Base-by-base conservation (phyloP, 2,329 filamentous ascomycete species). In the Trichoderma citrinoviride region DNA sequence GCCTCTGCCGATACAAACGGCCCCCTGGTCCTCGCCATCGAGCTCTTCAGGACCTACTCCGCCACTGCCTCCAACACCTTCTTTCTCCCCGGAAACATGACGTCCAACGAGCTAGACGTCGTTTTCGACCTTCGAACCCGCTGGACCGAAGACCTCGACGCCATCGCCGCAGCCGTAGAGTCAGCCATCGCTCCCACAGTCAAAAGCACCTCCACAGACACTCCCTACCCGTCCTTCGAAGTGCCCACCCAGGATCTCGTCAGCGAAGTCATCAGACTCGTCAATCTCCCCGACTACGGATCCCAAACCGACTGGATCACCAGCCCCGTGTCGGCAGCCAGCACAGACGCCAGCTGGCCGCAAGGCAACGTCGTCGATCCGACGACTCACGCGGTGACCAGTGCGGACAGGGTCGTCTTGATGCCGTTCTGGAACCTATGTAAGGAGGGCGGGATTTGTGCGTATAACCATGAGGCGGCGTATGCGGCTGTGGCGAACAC, bases 121-220 rank as follows among this genome's bases (percentile, higher is more conserved):
- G 65, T 63, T 14, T 44, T 65, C 23, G 63, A 67, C 46, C 43
- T 67, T 57, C 66, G 66, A 25, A 65, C 37, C 8, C 66, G 66
- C 21, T 67, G 60, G 29, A 58, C 57, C 12, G 5, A 19, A 5
- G 66, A 67, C 41, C 25, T 67, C 29, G 57, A 64, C 10, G 57
- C 44, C 8, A 19, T 67, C 40, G 47, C 58, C n/a, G 46, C 57
- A 44, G 63, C 65, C 58, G 40, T 65, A n/a, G n/a, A n/a, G n/a
- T n/a, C n/a, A n/a, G n/a, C n/a, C n/a, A n/a, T n/a, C n/a, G n/a
- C n/a, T n/a, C n/a, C n/a, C n/a, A n/a, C n/a, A n/a, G n/a, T n/a
- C n/a, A n/a, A n/a, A n/a, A n/a, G n/a, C n/a, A n/a, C n/a, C n/a
- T n/a, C n/a, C n/a, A n/a, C n/a, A n/a, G n/a, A n/a, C n/a, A n/a